Base-by-base conservation (phyloP, 1,284 basidiomycete genomes). In the Sporisorium iseilematis-ciliati region DNA sequence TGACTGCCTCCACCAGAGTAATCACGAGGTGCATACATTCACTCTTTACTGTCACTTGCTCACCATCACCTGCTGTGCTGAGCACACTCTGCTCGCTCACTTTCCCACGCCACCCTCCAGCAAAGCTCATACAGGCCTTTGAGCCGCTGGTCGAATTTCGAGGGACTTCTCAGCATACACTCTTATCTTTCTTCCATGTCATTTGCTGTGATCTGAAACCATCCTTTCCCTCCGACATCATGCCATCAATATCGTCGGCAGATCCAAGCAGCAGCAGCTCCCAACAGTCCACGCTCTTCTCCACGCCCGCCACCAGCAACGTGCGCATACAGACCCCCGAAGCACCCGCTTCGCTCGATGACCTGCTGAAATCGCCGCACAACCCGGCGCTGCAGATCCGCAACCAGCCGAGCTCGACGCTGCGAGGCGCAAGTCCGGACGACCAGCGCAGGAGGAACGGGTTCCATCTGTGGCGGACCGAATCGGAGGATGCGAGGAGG, bases 401-500 rank as follows among this genome's bases (percentile, higher is more conserved):
- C n/a, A 49, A 48, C 2, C 50, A 57, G 16, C 57, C 72, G 1
- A 65, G 61, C 42, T 68, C 65, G 7, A 65, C 65, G 12, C 58
- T 75, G 4, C 29, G 25, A 33, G 73, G 67, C 35, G 68, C 73
- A 2, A 42, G 61, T 3, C 56, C 68, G 0, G 23, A 63, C 46
- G 78, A 80, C 40, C 69, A 63, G 7, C 57, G 66, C 2, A 45
- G 78, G 8, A 70, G 78, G 25, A 75, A 60, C 38, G 78, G 78
- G 18, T 79, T 79, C 41, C 76, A 79, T 45, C 67, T 79, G 25
- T 79, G 78, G 78, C 72, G 76, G 21, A 72, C 72, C 29, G 78
- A 79, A 26, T 75, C 71, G 26, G 65, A 79, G 46, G 67, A 79
- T 41, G 67, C 62, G 1, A 58, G 54, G 18, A 57, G 41, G 3